Percentiles rank a stretch among this genome's conserved stretches.
phyloP scores from a whole-genome alignment of 1,139 yeast genomes.

The Yamadazyma pseudoaaseri region DNA sequence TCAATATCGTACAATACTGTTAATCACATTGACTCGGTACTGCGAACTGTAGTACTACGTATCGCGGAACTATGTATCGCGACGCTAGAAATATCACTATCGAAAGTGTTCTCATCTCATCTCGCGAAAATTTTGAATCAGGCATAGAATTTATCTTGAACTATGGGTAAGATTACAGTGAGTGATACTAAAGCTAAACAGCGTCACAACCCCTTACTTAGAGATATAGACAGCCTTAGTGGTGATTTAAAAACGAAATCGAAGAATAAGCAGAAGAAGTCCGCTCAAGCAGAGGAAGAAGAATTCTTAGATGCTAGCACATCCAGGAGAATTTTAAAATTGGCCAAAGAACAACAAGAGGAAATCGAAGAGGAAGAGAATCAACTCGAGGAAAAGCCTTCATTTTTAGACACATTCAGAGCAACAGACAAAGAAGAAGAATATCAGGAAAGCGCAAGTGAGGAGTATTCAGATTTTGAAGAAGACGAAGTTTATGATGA shows the following conservation, averaged over 20 bases:
- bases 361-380: slow-evolving; percentile 72
- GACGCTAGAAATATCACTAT: too few relatives aligned
- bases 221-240: slow-evolving; percentile 69
- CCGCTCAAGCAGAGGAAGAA: slow-evolving; percentile 49
- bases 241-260: slow-evolving; percentile 58
- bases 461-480: slow-evolving; percentile 51
- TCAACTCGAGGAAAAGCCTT: slow-evolving; percentile 9
- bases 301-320: slow-evolving; percentile 76
- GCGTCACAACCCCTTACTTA: slow-evolving; percentile 76
- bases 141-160: too few relatives aligned
- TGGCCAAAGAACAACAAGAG: slow-evolving; percentile 91
- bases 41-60: too few relatives aligned
- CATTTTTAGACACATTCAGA: slow-evolving; percentile 25
- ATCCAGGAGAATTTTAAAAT: slow-evolving; percentile 80
- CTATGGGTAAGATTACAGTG: slow-evolving; percentile 66
- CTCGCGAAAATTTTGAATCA: slow-evolving; percentile 6
- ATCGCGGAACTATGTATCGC: too few relatives aligned
- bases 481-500: slow-evolving; percentile 35
- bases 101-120: slow-evolving; percentile 5
- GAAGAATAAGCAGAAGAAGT: slow-evolving; percentile 18
- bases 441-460: slow-evolving; percentile 21
- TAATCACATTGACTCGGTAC: too few relatives aligned
- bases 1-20: too few relatives aligned
- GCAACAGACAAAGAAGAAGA: slow-evolving; percentile 35
- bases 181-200: slow-evolving; percentile 48